A percentile compares a stretch with the other conserved stretches of the same genome.
phyloP scores from a whole-genome alignment of 2,329 filamentous ascomycete species.

The Alternaria alternata region DNA sequence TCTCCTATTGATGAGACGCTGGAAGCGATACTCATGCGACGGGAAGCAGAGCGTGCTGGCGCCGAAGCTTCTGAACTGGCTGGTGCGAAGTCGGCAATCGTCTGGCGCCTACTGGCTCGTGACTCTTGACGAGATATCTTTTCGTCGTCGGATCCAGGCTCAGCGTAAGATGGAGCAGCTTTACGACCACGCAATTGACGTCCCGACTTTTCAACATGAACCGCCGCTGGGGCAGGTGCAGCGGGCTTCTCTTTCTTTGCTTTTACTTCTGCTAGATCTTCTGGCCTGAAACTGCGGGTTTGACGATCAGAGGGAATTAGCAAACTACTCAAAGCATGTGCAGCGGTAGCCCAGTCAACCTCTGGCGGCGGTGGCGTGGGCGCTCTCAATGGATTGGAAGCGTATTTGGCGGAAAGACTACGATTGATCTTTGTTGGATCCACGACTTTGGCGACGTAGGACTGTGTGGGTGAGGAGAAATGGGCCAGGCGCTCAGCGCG shows the following conservation, averaged over 20 bases:
- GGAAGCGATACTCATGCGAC: constrained; percentile 58
- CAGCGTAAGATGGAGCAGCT: constrained; percentile 58
- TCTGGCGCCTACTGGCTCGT: constrained; percentile 46
- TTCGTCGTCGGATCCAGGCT: constrained; percentile 57
- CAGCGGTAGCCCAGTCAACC: constrained; percentile 85
- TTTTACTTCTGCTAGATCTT: constrained; percentile 74
- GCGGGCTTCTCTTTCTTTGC: constrained; percentile 63
- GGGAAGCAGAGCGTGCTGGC: constrained; percentile 36
- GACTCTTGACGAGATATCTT: constrained; percentile 37
- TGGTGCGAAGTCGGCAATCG: constrained; percentile 50
- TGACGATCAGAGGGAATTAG: constrained; percentile 80
- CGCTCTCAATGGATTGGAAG: constrained; percentile 51
- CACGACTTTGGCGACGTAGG: constrained; percentile 82
- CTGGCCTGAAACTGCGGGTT: constrained; percentile 76
- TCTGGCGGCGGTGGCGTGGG: constrained; percentile 78
- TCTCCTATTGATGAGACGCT: constrained; percentile 52
- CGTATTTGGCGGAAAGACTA: constrained; percentile 62
- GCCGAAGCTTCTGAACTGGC: constrained; percentile 34
- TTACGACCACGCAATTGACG: constrained; percentile 78
- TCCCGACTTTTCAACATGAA: constrained; percentile 56
- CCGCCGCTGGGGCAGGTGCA: constrained; percentile 41
- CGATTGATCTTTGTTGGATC: constrained; percentile 71
- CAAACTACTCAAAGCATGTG: constrained; percentile 81
- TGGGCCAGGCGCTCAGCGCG: constrained; percentile 69
- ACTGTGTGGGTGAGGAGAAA: constrained; percentile 87